Percentiles rank a stretch among this genome's conserved stretches.
Conservation (phyloP, 2,329 filamentous ascomycete species). For the Herpotrichia juniperi region DNA sequence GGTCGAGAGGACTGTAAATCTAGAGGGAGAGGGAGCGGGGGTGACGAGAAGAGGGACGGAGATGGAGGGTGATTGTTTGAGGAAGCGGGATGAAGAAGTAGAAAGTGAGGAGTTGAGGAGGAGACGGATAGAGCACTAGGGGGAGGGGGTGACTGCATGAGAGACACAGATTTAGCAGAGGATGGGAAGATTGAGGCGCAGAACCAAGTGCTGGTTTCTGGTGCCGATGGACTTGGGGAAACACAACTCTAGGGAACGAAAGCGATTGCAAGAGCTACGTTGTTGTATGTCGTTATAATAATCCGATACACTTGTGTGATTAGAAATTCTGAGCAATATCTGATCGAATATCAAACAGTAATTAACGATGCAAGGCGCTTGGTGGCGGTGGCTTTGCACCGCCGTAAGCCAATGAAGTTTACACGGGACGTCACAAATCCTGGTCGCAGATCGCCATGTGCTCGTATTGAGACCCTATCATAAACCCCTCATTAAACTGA, state of each 20-base stretch:
- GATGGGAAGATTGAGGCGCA: not conserved
- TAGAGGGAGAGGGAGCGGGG: not conserved
- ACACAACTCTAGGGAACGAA: too few species aligned
- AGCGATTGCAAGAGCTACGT: too few species aligned
- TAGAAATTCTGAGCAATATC: conserved; percentile 43
- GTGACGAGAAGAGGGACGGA: not conserved
- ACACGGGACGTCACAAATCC: not conserved
- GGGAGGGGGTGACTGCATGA: not conserved
- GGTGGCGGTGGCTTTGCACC: conserved; percentile 1
- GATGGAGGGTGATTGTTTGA: not conserved
- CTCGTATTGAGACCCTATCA: conserved; percentile 1
- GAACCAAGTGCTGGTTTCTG: conserved; percentile 10
- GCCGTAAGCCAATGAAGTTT: not conserved
- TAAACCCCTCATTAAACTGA: conserved; percentile 5
- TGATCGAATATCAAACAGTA: conserved; percentile 38
- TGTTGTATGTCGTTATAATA: too few species aligned
- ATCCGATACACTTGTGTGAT: too few species aligned
- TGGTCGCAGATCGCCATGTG: not conserved
- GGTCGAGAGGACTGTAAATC: not conserved
- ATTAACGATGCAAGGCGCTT: conserved; percentile 34
- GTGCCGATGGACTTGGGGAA: not conserved
- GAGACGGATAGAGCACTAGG: not conserved
- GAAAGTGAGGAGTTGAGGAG: not conserved
- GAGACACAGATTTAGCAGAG: not conserved
- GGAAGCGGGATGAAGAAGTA: too few species aligned